Base-by-base conservation (phyloP, 169 alveolate species). In the Plasmodium gallinaceum region DNA sequence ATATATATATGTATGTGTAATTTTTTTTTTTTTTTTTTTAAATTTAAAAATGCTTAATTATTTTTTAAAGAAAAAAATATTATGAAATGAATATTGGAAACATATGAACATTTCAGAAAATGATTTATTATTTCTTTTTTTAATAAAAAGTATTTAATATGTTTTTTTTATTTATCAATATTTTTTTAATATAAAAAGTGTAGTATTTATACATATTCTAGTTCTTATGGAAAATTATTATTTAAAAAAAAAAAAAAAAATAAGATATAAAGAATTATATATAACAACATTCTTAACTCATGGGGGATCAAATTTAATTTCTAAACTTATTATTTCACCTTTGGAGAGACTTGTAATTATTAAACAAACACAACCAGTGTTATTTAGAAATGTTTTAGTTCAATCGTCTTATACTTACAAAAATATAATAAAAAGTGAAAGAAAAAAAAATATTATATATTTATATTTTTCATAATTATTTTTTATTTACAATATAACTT, bases 231-330 rank as follows among this genome's bases (percentile, higher is more conserved):
- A 83, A 83, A 83, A 18, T 52, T 83, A 83, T 26, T 83, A 83
- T 69, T 83, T 83, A 83, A 83, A 68, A 83, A 83, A 83, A 83
- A 83, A 83, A 54, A 68, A 83, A 68, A 83, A 83, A 83, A 54
- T 69, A 16, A 83, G 54, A 54, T 69, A 83, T 70, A 57, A 51
- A 46, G 91, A 70, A 61, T 68, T 83, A 83, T 83, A 68, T 51
- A 83, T 69, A 68, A 69, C 91, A 37, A 83, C 91, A 0, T 83
- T 83, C 69, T 70, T 83, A 83, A 70, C 86, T 22, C 91, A 83
- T 83, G 91, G 91, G 26, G 91, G 91, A 60, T 68, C 91, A 39
- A 83, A 83, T 52, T 22, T 83, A 46, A 83, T 83, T 83, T 83
- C 91, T 7, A 83, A 83, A 62, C 64, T 83, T 69, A 22, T 68